phyloP scores from a whole-genome alignment of 2,329 filamentous ascomycete genomes.

The Bimuria novae-zelandiae region DNA sequence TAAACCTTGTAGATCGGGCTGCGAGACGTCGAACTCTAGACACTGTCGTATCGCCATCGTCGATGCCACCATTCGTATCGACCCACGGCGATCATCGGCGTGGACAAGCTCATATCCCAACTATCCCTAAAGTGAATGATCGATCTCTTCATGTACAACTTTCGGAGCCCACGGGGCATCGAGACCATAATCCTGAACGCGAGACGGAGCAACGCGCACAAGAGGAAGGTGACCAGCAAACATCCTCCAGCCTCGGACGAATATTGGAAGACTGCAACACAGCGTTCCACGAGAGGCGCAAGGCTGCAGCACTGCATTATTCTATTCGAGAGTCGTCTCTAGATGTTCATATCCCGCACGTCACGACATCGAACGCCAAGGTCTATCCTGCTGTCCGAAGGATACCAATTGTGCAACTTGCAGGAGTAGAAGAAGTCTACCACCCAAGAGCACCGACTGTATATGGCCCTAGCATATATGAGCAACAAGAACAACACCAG shows the following conservation, averaged over 20 bases:
- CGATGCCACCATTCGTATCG: conserved; percentile 22
- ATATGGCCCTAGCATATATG: conserved; percentile 29
- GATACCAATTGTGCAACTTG: conserved; percentile 23
- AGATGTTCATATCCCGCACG: background rate
- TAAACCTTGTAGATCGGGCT: conserved; percentile 20
- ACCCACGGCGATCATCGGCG: background rate
- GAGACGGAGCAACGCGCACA: background rate
- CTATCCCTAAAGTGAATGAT: background rate
- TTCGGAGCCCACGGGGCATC: background rate
- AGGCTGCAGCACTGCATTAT: conserved; percentile 4
- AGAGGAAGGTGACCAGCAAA: conserved; percentile 11
- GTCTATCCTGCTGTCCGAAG: conserved; percentile 7
- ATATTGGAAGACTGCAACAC: conserved; percentile 34
- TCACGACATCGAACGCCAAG: background rate
- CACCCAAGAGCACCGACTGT: conserved; percentile 16
- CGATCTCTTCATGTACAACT: background rate
- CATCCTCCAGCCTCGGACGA: conserved; percentile 30
- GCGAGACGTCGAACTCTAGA: conserved; percentile 10
- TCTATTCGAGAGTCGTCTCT: background rate
- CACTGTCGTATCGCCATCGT: conserved; percentile 19
- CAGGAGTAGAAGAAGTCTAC: conserved; percentile 7
- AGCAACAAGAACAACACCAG: conserved; percentile 29
- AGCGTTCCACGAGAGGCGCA: conserved; percentile 17
- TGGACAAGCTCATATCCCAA: background rate
- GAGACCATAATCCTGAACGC: background rate